phyloP scores from a whole-genome alignment of 2,329 filamentous ascomycete species.

The Phaeosphaeria sp. region DNA sequence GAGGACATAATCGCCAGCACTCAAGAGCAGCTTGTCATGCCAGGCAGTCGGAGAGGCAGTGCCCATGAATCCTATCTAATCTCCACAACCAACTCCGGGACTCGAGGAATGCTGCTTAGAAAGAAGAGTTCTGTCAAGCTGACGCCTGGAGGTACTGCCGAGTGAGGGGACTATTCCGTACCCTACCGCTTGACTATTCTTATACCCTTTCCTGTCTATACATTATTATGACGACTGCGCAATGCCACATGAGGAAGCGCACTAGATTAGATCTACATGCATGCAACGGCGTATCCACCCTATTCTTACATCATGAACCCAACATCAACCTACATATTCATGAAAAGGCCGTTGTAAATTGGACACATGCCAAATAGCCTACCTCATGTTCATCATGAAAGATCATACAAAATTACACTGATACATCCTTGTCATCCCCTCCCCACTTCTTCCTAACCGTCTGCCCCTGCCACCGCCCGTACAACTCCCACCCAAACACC shows the following conservation, averaged over 20 bases:
- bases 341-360: not conserved
- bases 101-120: conserved; percentile 40
- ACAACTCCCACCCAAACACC: conserved; percentile 43
- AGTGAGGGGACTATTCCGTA: not conserved
- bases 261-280: not conserved
- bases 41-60: conserved; percentile 27
- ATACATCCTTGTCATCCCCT: not conserved
- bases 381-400: not conserved
- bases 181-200: not conserved
- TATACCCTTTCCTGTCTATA: not conserved
- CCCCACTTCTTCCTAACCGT: conserved; percentile 20
- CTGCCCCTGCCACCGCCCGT: conserved; percentile 26
- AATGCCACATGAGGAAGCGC: not conserved
- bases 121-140: conserved; percentile 20
- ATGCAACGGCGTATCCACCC: not conserved
- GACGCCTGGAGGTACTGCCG: not conserved
- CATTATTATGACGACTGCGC: not conserved
- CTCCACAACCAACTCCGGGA: conserved; percentile 36
- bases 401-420: not conserved
- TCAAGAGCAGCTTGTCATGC: conserved; percentile 6
- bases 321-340: not conserved
- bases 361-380: not conserved
- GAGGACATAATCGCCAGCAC: conserved; percentile 21
- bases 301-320: not conserved
- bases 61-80: conserved; percentile 14